phyloP scores from a whole-genome alignment of 441 rosid genomes.

The Erysimum pusillum region DNA sequence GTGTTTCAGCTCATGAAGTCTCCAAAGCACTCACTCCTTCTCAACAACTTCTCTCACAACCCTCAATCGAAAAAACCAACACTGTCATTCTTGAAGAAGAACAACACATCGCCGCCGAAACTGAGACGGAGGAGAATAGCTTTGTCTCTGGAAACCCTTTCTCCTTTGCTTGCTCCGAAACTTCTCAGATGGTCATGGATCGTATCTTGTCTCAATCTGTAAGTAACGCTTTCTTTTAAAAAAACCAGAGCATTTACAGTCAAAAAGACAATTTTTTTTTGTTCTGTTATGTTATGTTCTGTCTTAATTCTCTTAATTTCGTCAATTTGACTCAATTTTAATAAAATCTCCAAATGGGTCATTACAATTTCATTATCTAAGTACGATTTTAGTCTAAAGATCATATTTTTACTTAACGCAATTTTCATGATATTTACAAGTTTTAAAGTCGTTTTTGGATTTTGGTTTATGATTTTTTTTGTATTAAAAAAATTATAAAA shows the following conservation, averaged over 20 bases:
- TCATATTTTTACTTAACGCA: neutral
- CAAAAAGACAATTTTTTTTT: too few species aligned
- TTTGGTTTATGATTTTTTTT: too few species aligned
- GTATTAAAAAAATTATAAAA: too few species aligned
- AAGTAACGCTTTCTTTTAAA: slow-evolving; percentile 41
- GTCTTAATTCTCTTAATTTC: slow-evolving; percentile 10
- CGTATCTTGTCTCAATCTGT: slow-evolving; percentile 93
- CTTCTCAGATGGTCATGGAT: slow-evolving; percentile 90
- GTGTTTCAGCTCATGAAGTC: slow-evolving; percentile 80
- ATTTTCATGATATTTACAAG: neutral
- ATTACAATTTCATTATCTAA: neutral
- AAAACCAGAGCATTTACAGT: slow-evolving; percentile 27
- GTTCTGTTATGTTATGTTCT: too few species aligned
- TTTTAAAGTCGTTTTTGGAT: too few species aligned
- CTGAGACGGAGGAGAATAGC: slow-evolving; percentile 64
- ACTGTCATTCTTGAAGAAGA: slow-evolving; percentile 58
- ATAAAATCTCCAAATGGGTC: slow-evolving; percentile 24
- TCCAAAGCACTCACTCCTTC: slow-evolving; percentile 69
- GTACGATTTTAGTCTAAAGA: slow-evolving; percentile 15
- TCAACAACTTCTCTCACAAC: slow-evolving; percentile 33
- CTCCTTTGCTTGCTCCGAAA: slow-evolving; percentile 82
- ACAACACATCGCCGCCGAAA: slow-evolving; percentile 47
- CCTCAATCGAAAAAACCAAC: slow-evolving; percentile 14
- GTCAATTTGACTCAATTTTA: neutral
- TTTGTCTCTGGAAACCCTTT: slow-evolving; percentile 76